A percentile compares a stretch with the other conserved stretches of the same genome.
Conservation (phyloP, 176 grass and related monocot genomes). For the Aegilops sharonensis region DNA sequence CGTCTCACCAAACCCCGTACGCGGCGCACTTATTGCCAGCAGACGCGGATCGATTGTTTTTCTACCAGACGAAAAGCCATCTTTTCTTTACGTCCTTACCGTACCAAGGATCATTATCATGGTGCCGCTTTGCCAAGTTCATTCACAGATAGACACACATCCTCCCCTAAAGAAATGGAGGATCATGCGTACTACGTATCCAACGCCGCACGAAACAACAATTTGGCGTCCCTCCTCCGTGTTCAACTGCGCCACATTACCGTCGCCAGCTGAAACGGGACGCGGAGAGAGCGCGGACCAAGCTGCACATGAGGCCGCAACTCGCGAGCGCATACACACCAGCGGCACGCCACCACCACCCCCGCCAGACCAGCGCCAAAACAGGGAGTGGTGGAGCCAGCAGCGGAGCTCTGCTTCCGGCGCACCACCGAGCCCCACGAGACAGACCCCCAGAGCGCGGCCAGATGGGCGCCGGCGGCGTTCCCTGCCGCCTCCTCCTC, state of each 20-base stretch:
- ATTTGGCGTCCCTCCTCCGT: too few species aligned
- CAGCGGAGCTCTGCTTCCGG: not conserved
- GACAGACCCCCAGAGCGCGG: not conserved
- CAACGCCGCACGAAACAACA: too few species aligned
- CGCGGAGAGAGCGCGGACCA: not conserved
- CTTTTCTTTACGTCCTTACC: not conserved
- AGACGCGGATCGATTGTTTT: too few species aligned
- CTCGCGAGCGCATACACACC: not conserved
- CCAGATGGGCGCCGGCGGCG: slow-evolving; percentile 45
- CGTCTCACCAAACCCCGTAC: too few species aligned
- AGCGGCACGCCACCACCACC: not conserved
- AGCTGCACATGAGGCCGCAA: not conserved
- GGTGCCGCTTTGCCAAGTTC: not conserved
- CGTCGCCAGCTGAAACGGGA: not conserved
- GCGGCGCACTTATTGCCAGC: too few species aligned
- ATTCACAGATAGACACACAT: too few species aligned
- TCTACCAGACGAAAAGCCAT: too few species aligned
- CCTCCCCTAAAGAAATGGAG: too few species aligned
- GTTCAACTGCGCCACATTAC: not conserved
- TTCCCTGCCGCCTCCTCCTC: slow-evolving; percentile 16
- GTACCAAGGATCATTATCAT: not conserved
- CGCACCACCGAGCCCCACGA: not conserved
- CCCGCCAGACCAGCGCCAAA: not conserved
- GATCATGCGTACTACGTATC: too few species aligned
- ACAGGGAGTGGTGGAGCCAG: not conserved